A percentile compares a stretch with the other conserved stretches of the same genome.
These are phyloP conservation scores for Vigna nakashimae DNA, from an alignment of 306 rosid genomes.

Conservation along the genomic window DNA sequence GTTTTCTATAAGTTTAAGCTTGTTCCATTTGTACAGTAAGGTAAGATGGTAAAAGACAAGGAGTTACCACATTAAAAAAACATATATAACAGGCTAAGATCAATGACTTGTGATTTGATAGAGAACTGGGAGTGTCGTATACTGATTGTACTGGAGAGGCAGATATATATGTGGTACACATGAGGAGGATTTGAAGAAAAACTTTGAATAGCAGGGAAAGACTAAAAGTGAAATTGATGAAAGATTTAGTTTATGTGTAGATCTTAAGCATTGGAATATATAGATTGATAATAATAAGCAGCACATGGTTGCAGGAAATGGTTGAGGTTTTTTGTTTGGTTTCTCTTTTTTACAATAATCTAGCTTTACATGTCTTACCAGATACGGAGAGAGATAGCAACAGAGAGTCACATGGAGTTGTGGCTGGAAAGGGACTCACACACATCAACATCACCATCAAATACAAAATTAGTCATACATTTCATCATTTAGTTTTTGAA, in stretches of 20 bases:
- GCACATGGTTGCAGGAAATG: not conserved
- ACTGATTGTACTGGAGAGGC: not conserved
- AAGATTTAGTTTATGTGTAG: not conserved
- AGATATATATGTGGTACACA: not conserved
- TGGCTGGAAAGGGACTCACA: slow-evolving; percentile 59
- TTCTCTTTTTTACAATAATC: not conserved
- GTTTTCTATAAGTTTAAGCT: too few relatives aligned
- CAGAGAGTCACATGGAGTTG: slow-evolving; percentile 53
- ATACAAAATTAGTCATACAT: slow-evolving; percentile 47
- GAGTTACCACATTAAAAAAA: not conserved
- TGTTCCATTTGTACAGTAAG: too few relatives aligned
- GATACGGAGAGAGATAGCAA: slow-evolving; percentile 36
- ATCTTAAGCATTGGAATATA: not conserved
- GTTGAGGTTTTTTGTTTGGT: not conserved
- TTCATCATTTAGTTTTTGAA: slow-evolving; percentile 76
- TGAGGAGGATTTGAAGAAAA: not conserved
- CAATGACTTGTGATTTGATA: not conserved
- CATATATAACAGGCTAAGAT: not conserved
- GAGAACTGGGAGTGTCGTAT: not conserved
- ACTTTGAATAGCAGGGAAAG: not conserved
- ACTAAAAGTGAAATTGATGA: not conserved
- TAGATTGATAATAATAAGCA: not conserved
- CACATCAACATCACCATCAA: slow-evolving; percentile 56
- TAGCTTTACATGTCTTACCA: not conserved
- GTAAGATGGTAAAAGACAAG: too few relatives aligned